Evolutionary conservation across 371 early-diverging fungal species (phyloP), one percentile per base, ranked within the genome.

Genomic region (Rhizopus sp.): DNA sequence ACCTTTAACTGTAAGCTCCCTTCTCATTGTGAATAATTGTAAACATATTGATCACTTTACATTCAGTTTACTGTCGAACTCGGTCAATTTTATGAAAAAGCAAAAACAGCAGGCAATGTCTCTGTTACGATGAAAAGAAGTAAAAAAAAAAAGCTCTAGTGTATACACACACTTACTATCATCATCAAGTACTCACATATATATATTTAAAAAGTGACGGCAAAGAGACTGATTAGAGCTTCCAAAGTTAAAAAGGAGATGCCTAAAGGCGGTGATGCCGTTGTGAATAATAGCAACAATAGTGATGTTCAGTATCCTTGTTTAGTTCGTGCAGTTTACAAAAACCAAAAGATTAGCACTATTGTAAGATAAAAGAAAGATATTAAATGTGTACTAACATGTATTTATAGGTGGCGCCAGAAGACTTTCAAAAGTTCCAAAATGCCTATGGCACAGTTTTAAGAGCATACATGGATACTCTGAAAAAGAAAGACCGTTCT

Each of bases 61-160:
- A 42, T 51, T 30, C 56, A 75, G 76, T 76, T 76, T 55, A 77
- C 80, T 7, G 73, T 76, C 35, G 75, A 76, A 56, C 64, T 77
- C n/a, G 80, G 74, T 31, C 63, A 64, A 39, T 65, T 79, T 39
- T 79, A 76, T 48, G 71, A 76, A 62, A 62, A 62, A 50, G 65
- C 77, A 30, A 63, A 63, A 47, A 54, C 56, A 55, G 54, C 72
- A 55, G 77, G 80, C 62, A 72, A 64, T 7, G 80, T 76, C 7
- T 56, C 68, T 34, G 77, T 77, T 5, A 79, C 76, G 39, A 76
- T 77, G 75, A 79, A 77, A 56, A 57, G 77, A 76, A 73, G 76
- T 76, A 76, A 66, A 55, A 10, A 47, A 51, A 17, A 33, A 31
- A 17, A 16, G 10, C 10, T 7, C 15, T 34, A 13, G 30, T 54